A percentile compares a stretch with the other conserved stretches of the same genome.
phyloP scores from a whole-genome alignment of 208 protist genomes.

The Trypanosoma avium region DNA sequence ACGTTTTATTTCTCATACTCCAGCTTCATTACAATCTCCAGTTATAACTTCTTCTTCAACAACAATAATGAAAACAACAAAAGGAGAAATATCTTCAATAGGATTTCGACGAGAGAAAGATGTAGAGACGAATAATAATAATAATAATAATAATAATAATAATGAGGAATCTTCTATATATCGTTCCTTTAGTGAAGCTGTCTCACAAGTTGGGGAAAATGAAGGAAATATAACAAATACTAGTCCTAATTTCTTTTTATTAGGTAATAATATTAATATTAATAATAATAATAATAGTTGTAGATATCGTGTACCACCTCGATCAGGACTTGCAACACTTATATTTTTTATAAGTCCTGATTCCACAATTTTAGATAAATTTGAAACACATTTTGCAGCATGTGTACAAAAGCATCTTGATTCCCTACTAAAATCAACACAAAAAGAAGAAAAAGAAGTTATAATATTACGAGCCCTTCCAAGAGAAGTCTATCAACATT shows the following conservation, averaged over 20 bases:
- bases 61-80: too few species aligned
- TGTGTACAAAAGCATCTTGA: conserved; percentile 15
- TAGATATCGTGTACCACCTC: not conserved
- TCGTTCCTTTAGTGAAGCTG: conserved; percentile 18
- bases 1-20: not conserved
- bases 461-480: conserved; percentile 3
- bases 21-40: too few species aligned
- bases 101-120: too few species aligned
- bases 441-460: not conserved
- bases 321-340: conserved; percentile 17
- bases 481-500: conserved; percentile 26
- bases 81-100: too few species aligned
- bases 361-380: not conserved
- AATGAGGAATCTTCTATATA: not conserved
- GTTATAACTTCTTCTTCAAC: too few species aligned
- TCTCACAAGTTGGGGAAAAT: conserved; percentile 15
- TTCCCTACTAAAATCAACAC: not conserved
- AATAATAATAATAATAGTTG: not conserved
- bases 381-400: conserved; percentile 14
- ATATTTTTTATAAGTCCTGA: conserved; percentile 24
- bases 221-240: too few species aligned
- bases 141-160: not conserved
- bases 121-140: not conserved
- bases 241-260: too few species aligned
- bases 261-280: not conserved